phyloP scores from a whole-genome alignment of 495 filamentous ascomycete genomes.

The Astrothelium macrocarpum region DNA sequence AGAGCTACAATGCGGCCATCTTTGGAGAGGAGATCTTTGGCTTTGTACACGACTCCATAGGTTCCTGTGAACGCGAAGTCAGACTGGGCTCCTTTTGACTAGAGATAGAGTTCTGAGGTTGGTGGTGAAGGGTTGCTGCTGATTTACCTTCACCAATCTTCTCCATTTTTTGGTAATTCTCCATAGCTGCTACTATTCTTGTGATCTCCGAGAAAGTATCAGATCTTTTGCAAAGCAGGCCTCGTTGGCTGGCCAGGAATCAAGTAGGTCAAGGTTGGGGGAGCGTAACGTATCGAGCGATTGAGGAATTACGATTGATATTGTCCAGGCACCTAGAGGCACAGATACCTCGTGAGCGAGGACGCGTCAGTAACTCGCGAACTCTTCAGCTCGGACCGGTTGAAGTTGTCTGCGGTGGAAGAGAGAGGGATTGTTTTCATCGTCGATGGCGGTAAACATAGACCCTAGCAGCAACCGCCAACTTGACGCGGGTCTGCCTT shows the following conservation, averaged over 20 bases:
- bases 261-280: not conserved
- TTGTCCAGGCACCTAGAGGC: not conserved
- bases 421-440: not conserved
- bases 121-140: not conserved
- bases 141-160: conserved; percentile 92
- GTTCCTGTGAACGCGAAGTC: conserved; percentile 24
- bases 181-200: conserved; percentile 48
- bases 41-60: conserved; percentile 75
- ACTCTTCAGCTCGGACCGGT: not conserved
- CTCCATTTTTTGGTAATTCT: conserved; percentile 99
- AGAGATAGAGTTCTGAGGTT: not conserved
- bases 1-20: conserved; percentile 76
- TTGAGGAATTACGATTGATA: not conserved
- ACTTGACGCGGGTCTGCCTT: not conserved
- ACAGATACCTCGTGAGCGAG: not conserved
- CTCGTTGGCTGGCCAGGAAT: not conserved
- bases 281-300: not conserved
- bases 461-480: not conserved
- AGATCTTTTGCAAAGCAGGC: not conserved
- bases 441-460: not conserved
- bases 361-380: not conserved
- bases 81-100: not conserved
- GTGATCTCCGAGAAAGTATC: not conserved
- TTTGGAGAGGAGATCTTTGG: conserved; percentile 88
- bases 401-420: not conserved